Evolutionary conservation across 768 basidiomycete genomes (phyloP), one percentile per base, ranked within the genome.

Genomic region (Tulasnella sp.): DNA sequence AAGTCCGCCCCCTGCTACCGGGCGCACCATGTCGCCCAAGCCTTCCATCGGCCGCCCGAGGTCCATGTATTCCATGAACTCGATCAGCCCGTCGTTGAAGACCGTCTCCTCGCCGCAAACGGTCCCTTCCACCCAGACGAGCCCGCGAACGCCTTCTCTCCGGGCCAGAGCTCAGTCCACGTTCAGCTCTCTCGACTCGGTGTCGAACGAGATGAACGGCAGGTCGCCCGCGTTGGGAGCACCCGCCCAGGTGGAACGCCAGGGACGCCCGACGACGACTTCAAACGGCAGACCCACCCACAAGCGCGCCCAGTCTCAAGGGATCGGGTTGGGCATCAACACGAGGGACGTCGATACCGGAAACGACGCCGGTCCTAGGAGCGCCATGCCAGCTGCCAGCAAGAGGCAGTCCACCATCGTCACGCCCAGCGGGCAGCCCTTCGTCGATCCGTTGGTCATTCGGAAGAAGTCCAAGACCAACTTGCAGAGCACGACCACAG

Each of bases 361-460:
- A 9, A 46, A 58, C 54, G 40, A 60, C 42, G 0, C 24, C 14
- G 74, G 74, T 34, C 74, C 50, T 50, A 8, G 60, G 37, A 75
- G 48, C 42, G 80, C 74, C 24, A 76, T 80, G n/a, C 54, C 74
- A 9, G 73, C 75, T 24, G 4, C 50, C 7, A 77, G 87, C 40
- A 91, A 89, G 85, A 31, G 77, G 77, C 31, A 31, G 42, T 46
- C 69, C 20, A 75, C 79, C 9, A 44, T 75, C 58, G 69, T 50
- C n/a, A 80, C 79, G 22, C 79, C 79, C 18, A 80, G 74, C 42
- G 72, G 72, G 8, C 44, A 46, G 44, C 72, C 79, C 3, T 96
- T 96, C 84, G 91, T 96, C 28, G 94, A 96, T 84, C 94, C 95
- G 72, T 86, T 95, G 72, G 85, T 93, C 64, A 83, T 92, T 84